Evolutionary conservation across 2,329 filamentous ascomycete species (phyloP).

Genomic region (Diaporthe caulivora): DNA sequence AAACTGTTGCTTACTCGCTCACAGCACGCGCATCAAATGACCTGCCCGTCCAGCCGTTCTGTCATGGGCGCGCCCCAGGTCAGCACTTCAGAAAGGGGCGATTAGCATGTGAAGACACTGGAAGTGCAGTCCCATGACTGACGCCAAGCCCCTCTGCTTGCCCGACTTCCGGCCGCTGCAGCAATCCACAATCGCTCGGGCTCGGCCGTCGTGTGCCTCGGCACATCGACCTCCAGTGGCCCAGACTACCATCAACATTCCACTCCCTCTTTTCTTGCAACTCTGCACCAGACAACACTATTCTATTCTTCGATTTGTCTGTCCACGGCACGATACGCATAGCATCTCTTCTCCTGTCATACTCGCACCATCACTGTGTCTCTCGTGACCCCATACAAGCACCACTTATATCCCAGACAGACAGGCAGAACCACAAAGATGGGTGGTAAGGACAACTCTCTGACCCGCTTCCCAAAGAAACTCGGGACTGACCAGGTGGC

Average conservation of each 20-base stretch:
- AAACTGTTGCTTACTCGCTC: slow-evolving; percentile 13
- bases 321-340: neutral
- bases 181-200: slow-evolving; percentile 23
- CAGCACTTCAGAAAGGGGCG: slow-evolving; percentile 13
- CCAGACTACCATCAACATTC: slow-evolving; percentile 25
- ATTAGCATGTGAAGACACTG: slow-evolving; percentile 28
- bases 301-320: neutral
- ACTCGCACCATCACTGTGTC: neutral
- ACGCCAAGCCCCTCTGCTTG: slow-evolving; percentile 22
- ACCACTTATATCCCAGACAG: slow-evolving; percentile 10
- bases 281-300: slow-evolving; percentile 1
- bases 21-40: slow-evolving; percentile 15
- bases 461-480: neutral
- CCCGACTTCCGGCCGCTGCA: slow-evolving; percentile 20
- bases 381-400: neutral
- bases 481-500: slow-evolving; percentile 28
- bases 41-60: neutral
- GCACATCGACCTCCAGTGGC: slow-evolving; percentile 1
- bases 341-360: neutral
- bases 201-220: slow-evolving; percentile 29
- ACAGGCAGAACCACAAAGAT: slow-evolving; percentile 37
- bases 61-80: neutral
- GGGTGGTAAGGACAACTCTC: slow-evolving; percentile 42
- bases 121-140: slow-evolving; percentile 20
- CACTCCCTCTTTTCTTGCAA: slow-evolving; percentile 11